Base-by-base conservation (phyloP, 2,329 filamentous ascomycete genomes). In the Cladosporium velox region DNA sequence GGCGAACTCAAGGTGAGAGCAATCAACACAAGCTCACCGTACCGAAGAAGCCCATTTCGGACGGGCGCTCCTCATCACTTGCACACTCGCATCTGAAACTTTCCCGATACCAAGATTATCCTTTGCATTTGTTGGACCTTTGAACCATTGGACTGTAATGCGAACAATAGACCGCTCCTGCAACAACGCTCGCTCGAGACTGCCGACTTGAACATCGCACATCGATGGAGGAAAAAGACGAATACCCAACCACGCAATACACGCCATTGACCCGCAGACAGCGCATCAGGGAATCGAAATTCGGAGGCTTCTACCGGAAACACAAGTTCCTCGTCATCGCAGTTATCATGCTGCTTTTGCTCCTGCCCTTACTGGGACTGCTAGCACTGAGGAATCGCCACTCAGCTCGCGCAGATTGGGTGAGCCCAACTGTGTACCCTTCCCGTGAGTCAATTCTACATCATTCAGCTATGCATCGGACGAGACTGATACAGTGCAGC, bases 281-380 rank as follows among this genome's bases (percentile, higher is more conserved):
- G 14, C 55, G 35, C 1, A 24, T 65, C 41, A 44, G 41, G 38
- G 66, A 64, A 5, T 67, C 68, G 3, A 69, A 61, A 64, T 44
- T 71, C 24, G 57, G 55, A 6, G 51, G 57, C 30, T 74, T 70
- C 59, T 72, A 68, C 64, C 67, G 59, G 6, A 58, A 64, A 18
- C 73, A 76, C 64, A 73, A 71, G 65, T 54, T 65, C 51, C 66
- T 74, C 14, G 67, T 70, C 47, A 68, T 71, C 32, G 63, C 68
- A 18, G 49, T 69, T 38, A 67, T 65, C 47, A 67, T 72, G 59
- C 68, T 72, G 66, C 52, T 75, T 15, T 41, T 72, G 11, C 67
- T 76, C 6, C 60, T 76, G 18, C 72, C 73, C 12, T 68, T 76
- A 3, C 69, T 76, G 15, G 74, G 72, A 3, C 69, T 76, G 24